Evolutionary conservation across 768 basidiomycete species (phyloP).

Genomic region (Rhodotorula diobovata): DNA sequence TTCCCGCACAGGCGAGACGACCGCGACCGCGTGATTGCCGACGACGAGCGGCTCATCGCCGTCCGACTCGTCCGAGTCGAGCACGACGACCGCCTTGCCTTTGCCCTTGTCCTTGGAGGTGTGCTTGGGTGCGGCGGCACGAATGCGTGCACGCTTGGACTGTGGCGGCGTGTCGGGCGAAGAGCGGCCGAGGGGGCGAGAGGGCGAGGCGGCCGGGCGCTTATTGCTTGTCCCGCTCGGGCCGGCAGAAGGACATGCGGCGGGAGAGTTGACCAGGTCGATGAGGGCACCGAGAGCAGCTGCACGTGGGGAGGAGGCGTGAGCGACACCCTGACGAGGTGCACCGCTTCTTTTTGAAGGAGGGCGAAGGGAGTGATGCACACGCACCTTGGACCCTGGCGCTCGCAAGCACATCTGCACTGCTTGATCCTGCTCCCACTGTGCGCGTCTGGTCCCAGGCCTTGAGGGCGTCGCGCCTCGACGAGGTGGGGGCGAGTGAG

Average conservation of each 20-base stretch:
- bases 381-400: slow-evolving; percentile 1
- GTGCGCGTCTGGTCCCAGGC: neutral
- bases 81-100: neutral
- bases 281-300: slow-evolving; percentile 1
- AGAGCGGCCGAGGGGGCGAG: neutral
- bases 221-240: neutral
- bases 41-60: neutral
- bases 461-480: neutral
- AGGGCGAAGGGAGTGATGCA: no score
- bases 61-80: slow-evolving; percentile 16
- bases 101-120: neutral
- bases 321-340: neutral
- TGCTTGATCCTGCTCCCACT: neutral
- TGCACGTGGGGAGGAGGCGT: neutral
- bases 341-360: neutral
- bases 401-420: neutral
- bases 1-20: neutral
- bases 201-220: neutral
- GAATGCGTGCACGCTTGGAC: neutral
- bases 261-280: neutral
- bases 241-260: rapidly evolving
- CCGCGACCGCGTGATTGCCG: neutral
- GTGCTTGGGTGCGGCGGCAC: no score
- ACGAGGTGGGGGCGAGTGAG: neutral
- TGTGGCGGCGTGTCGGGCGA: neutral